Conservation (phyloP, 768 basidiomycete species). For the Imleria badia region DNA sequence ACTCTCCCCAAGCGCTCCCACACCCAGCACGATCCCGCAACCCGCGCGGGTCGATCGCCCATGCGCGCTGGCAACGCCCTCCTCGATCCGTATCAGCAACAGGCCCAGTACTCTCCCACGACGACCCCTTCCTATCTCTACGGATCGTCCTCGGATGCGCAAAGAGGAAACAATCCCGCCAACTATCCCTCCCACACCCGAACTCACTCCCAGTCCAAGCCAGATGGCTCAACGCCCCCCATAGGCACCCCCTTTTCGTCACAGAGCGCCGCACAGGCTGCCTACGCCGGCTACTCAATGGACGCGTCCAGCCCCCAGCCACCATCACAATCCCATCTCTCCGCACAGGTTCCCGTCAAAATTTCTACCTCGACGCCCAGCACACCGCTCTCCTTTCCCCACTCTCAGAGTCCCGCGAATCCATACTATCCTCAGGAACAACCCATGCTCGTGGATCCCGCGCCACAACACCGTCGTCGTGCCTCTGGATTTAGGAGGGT, state of each 20-base stretch:
- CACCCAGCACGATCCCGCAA: slow-evolving; percentile 52
- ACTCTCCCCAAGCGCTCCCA: slow-evolving; percentile 57
- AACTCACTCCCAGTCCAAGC: slow-evolving; percentile 55
- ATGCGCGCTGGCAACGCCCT: slow-evolving; percentile 54
- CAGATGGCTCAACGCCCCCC: slow-evolving; percentile 49
- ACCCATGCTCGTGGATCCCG: slow-evolving; percentile 67
- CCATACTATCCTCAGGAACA: slow-evolving; percentile 66
- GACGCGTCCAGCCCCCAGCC: slow-evolving; percentile 66
- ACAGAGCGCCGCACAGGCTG: slow-evolving; percentile 41
- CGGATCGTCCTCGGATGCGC: slow-evolving; percentile 36
- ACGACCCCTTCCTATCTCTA: slow-evolving; percentile 50
- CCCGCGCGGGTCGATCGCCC: slow-evolving; percentile 59
- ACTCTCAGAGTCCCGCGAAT: slow-evolving; percentile 48
- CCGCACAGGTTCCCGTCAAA: slow-evolving; percentile 47
- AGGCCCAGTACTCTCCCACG: slow-evolving; percentile 58
- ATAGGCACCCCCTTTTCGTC: slow-evolving; percentile 56
- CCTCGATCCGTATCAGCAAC: slow-evolving; percentile 72
- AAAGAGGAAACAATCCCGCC: slow-evolving; percentile 40
- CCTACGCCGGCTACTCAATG: slow-evolving; percentile 57
- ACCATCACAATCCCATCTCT: slow-evolving; percentile 48
- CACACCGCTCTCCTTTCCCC: slow-evolving; percentile 70
- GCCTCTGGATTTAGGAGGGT: slow-evolving; percentile 79
- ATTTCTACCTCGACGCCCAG: slow-evolving; percentile 66
- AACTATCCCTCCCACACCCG: slow-evolving; percentile 58
- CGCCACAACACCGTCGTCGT: slow-evolving; percentile 58